phyloP scores from a whole-genome alignment of 2,329 filamentous ascomycete genomes.

The Microdochium bolleyi region DNA sequence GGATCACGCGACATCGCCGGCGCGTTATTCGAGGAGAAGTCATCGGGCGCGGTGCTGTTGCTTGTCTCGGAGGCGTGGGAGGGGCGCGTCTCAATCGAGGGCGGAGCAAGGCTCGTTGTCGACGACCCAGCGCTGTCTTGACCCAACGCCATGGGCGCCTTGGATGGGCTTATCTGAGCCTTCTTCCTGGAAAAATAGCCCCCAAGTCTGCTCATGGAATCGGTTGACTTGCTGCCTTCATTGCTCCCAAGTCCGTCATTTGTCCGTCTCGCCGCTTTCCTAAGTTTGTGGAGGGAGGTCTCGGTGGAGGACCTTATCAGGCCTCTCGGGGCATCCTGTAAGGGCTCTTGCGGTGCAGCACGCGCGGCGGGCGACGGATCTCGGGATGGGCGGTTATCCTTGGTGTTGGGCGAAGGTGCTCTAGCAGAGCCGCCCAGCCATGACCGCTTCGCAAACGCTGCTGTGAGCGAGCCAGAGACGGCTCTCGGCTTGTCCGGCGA shows the following conservation, averaged over 20 bases:
- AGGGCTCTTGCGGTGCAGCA: constrained; percentile 12
- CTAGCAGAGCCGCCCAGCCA: constrained; percentile 41
- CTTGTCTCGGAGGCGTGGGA: constrained; percentile 22
- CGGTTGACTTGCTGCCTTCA: constrained; percentile 21
- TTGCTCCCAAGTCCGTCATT: constrained; percentile 19
- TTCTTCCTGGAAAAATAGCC: constrained; percentile 44
- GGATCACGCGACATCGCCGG: constrained; percentile 33
- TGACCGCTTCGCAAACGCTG: constrained; percentile 37
- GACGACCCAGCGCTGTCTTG: constrained; percentile 37
- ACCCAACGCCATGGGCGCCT: constrained; percentile 28
- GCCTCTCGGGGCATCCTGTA: constrained; percentile 15
- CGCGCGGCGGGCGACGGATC: neutral
- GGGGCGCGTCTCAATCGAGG: constrained; percentile 25
- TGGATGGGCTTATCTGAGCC: constrained; percentile 27
- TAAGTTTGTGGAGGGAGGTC: constrained; percentile 18
- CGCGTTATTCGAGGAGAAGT: constrained; percentile 7
- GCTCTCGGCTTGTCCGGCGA: constrained; percentile 26
- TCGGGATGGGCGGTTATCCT: constrained; percentile 8
- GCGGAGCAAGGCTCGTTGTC: constrained; percentile 33
- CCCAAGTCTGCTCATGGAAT: constrained; percentile 23
- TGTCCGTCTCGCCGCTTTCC: constrained; percentile 17
- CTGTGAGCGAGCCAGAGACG: constrained; percentile 38
- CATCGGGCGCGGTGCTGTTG: constrained; percentile 19
- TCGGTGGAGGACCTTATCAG: constrained; percentile 14
- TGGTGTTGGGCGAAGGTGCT: constrained; percentile 35